Evolutionary conservation across 2,329 filamentous ascomycete genomes (phyloP), one percentile per base, ranked within the genome.

Genomic region (Domatiomyces catenatus): DNA sequence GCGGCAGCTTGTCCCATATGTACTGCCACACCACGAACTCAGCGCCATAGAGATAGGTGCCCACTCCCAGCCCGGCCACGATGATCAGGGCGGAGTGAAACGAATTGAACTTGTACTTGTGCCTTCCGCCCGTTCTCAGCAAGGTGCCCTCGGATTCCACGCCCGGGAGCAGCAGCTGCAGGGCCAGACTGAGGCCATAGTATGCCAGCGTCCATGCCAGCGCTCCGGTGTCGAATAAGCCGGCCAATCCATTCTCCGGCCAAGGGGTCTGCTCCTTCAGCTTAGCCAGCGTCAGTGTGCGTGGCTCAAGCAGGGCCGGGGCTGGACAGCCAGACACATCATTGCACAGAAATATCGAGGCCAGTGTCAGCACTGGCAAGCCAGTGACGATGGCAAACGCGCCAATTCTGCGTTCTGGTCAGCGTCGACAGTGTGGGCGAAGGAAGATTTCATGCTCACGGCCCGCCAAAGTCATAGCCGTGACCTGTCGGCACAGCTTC

Each of bases 1-100:
- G 86, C 48, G 92, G 63, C 64, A 90, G 93, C 70, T 96, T 90
- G 64, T 94, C 82, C 71, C 84, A 83, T 62, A 96, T 87, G 68
- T 88, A 96, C 22, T 83, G 86, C 90, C 90, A 98, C 48, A 95
- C 77, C 7, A 80, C 76, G 61, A 94, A 95, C 18, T 90, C 75
- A 48, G 86, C 79, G 51, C 90, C 90, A 59, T 90, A 78, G 2
- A 80, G 68, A 42, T 81, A 67, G 2, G 88, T 94, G 47, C 88
- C 89, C 7, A 81, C 81, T 32, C 80, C 80, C 48, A 82, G 77
- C 5, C 83, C 71, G n/a, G 75, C 74, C 44, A 94, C 71, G 48
- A 83, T 89, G 55, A 84, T 74, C 50, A 87, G 67, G 54, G 82
- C 82, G n/a, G 86, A 87, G 56, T 73, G 71, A 66, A 92, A 83